Evolutionary conservation across 2,329 filamentous ascomycete species (phyloP), one percentile per base, ranked within the genome.

Genomic region (Thielaviopsis punctulata): DNA sequence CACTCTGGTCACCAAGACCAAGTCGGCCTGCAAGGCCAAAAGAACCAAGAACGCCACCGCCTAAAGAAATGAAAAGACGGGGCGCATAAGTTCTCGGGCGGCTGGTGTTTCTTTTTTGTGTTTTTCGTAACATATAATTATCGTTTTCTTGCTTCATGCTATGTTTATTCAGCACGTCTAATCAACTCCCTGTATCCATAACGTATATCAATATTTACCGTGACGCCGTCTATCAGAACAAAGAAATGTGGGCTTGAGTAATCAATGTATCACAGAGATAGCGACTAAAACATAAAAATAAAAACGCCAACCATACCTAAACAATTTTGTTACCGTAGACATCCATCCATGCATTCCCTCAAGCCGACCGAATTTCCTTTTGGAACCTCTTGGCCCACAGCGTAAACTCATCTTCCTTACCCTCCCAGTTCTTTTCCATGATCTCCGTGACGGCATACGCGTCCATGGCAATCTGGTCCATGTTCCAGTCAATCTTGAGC

Each of bases 331-430:
- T 5, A 9, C 36, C 9, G n/a, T 6, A 5, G 7, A 4, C 36
- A 15, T 9, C 4, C 36, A 41, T 19, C 15, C 2, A 8, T n/a
- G 12, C 45, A 60, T 55, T 48, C 66, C 66, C 60, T 30, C 62
- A 64, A 1, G 59, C 47, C 15, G 61, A 60, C 18, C 49, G 30
- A 13, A 78, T 71, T 57, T 75, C 70, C 27, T 63, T 60, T 60
- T 72, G 70, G 57, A 78, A 79, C 56, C 72, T 75, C 10, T 68
- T 70, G n/a, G 74, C 78, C 88, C 88, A 94, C 15, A 75, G 70
- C 0, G 80, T 83, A 61, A 93, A 94, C 60, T 83, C 85, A 60
- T 95, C 88, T 18, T 76, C 71, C 46, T 73, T 65, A 0, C 74
- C 80, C 2, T 74, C 66, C 84, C 84, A 89, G 19, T 72, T 70